phyloP scores from a whole-genome alignment of 148 eudicot species.

The Rhododendron molle region DNA sequence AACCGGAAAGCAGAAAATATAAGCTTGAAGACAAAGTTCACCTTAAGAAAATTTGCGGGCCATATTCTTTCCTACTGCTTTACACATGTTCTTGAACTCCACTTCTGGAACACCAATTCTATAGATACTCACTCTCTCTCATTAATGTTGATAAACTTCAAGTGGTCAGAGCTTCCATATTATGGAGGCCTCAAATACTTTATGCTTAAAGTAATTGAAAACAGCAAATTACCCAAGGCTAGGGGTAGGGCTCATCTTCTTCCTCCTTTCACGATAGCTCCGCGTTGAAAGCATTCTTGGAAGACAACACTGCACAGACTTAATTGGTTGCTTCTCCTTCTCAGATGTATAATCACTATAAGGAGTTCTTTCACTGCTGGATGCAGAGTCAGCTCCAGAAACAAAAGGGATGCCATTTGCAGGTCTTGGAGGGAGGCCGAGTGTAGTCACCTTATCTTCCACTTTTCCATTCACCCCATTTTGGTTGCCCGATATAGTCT shows the following conservation, averaged over 20 bases:
- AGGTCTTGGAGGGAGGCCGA: no score
- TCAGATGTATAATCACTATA: conserved; percentile 16
- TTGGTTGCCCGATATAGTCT: conserved; percentile 3
- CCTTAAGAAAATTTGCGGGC: not conserved
- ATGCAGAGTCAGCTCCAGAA: conserved; percentile 24
- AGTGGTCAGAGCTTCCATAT: conserved; percentile 4
- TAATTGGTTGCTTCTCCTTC: conserved; percentile 25
- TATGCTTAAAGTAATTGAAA: not conserved
- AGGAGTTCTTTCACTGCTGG: conserved; percentile 27
- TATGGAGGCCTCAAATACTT: conserved; percentile 11
- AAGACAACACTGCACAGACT: conserved; percentile 47
- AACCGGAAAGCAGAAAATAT: not conserved
- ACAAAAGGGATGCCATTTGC: conserved; percentile 30
- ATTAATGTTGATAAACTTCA: not conserved
- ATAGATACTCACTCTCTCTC: not conserved
- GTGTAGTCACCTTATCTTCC: not conserved
- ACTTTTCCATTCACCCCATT: conserved; percentile 7
- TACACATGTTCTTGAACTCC: not conserved
- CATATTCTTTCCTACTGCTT: not conserved
- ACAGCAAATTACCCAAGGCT: conserved; percentile 16
- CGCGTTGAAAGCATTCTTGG: conserved; percentile 50
- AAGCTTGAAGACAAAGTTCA: conserved; percentile 3
- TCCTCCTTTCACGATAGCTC: conserved; percentile 43
- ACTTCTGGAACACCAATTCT: not conserved
- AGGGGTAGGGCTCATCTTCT: conserved; percentile 19